Evolutionary conservation across 345 rosid genomes (phyloP).

Genomic region (Melaleuca alternifolia): DNA sequence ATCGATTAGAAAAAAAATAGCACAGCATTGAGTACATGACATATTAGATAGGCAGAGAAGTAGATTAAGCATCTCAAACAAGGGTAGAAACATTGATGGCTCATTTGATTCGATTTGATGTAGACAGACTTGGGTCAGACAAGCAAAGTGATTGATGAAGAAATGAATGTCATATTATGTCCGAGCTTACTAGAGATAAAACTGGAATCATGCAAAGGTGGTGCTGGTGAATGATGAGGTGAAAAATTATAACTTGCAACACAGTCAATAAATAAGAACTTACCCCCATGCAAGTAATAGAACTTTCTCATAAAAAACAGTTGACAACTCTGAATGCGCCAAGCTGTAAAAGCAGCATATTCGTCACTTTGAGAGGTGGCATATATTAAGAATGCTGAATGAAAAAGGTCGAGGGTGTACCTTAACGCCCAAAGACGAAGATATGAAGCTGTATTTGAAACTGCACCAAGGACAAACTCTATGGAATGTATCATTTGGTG

Average conservation of each 20-base stretch:
- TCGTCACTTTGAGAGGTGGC: neutral
- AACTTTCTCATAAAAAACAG: slow-evolving; percentile 94
- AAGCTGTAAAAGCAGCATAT: slow-evolving; percentile 43
- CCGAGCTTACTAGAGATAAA: neutral
- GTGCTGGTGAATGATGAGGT: neutral
- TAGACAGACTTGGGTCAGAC: neutral
- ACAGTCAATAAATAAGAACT: slow-evolving; percentile 15
- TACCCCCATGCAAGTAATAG: slow-evolving; percentile 96
- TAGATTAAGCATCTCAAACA: neutral
- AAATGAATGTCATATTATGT: neutral
- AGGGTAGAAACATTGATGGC: neutral
- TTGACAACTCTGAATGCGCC: slow-evolving; percentile 94
- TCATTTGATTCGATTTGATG: neutral
- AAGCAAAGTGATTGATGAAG: neutral
- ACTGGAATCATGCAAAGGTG: neutral
- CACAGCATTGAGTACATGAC: neutral
- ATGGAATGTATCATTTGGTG: slow-evolving; percentile 99
- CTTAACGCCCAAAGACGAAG: slow-evolving; percentile 99
- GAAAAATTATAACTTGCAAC: neutral
- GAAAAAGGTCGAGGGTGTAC: slow-evolving; percentile 15
- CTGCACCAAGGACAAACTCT: slow-evolving; percentile 93
- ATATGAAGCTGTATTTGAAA: slow-evolving; percentile 96
- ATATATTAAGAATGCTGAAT: neutral
- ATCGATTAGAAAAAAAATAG: neutral
- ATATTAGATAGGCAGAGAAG: neutral